phyloP scores from a whole-genome alignment of 345 rosid species.

The Schrenkiella parvula region DNA sequence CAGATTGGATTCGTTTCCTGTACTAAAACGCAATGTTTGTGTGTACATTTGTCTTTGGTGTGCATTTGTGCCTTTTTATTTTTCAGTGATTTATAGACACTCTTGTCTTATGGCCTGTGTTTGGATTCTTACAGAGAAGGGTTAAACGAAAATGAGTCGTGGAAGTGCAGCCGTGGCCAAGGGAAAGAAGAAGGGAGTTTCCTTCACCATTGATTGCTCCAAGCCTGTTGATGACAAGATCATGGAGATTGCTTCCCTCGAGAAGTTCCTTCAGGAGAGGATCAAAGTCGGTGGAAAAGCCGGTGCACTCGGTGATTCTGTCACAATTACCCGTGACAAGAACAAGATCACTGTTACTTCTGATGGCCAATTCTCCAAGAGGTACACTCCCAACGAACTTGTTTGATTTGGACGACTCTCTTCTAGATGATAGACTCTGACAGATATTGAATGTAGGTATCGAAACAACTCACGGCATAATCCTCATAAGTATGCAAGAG shows the following conservation, averaged over 20 bases:
- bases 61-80: neutral
- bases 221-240: slow-evolving; percentile 44
- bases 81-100: neutral
- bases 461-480: too few relatives aligned
- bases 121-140: slow-evolving; percentile 9
- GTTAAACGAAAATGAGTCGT: slow-evolving; percentile 31
- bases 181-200: slow-evolving; percentile 43
- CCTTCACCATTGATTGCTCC: slow-evolving; percentile 36
- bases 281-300: slow-evolving; percentile 86
- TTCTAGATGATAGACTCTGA: neutral
- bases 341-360: slow-evolving; percentile 65
- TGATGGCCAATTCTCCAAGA: slow-evolving; percentile 69
- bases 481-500: neutral
- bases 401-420: neutral
- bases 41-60: neutral
- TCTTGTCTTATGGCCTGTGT: neutral
- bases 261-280: slow-evolving; percentile 79
- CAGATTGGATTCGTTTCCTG: neutral
- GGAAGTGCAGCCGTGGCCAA: slow-evolving; percentile 35
- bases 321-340: slow-evolving; percentile 59
- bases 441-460: neutral
- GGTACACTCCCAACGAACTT: slow-evolving; percentile 33
- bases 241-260: slow-evolving; percentile 73
- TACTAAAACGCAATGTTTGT: neutral
- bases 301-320: slow-evolving; percentile 64